These are phyloP conservation scores for Chamaecrista fasciculata DNA, from an alignment of 306 rosid species.

Conservation along the genomic window DNA sequence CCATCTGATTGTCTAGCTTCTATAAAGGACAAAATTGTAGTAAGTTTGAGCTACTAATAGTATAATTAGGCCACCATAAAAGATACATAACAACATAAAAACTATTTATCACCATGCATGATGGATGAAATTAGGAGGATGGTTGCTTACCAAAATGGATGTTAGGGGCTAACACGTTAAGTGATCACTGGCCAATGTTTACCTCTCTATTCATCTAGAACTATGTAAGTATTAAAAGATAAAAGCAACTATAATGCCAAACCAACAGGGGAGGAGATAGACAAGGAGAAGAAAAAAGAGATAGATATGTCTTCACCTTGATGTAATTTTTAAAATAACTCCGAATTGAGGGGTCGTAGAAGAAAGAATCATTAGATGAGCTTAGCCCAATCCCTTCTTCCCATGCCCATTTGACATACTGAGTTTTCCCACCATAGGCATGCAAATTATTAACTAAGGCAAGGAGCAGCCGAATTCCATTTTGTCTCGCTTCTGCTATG, in stretches of 20 bases:
- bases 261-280: neutral
- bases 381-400: slow-evolving; percentile 92
- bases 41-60: neutral
- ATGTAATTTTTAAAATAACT: slow-evolving; percentile 75
- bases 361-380: slow-evolving; percentile 94
- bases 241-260: neutral
- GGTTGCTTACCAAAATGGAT: neutral
- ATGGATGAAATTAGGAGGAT: neutral
- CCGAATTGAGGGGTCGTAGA: slow-evolving; percentile 88
- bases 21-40: neutral
- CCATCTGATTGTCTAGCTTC: neutral
- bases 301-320: slow-evolving; percentile 50
- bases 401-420: slow-evolving; percentile 98
- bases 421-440: slow-evolving; percentile 97
- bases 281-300: neutral
- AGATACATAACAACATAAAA: neutral
- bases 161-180: no score
- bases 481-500: slow-evolving; percentile 81
- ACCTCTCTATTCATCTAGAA: no score
- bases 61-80: slow-evolving; percentile 4
- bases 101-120: neutral
- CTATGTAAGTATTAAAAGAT: no score
- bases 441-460: slow-evolving; percentile 91
- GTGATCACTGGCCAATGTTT: no score
- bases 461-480: slow-evolving; percentile 80